Evolutionary conservation across 83 land plant species (phyloP).

Genomic region (Thuja plicata): DNA sequence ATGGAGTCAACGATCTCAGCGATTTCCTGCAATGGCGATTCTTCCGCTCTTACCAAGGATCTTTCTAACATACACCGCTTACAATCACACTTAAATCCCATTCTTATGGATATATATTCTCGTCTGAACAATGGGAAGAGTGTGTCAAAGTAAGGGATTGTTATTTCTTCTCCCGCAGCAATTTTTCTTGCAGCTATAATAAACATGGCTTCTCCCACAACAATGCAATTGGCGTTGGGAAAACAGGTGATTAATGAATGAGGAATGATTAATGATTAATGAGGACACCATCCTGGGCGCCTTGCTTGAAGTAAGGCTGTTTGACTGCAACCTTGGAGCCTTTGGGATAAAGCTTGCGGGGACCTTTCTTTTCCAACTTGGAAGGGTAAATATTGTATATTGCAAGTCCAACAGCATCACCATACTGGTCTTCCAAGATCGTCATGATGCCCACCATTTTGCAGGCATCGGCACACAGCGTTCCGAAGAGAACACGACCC

Average conservation of each 20-base stretch:
- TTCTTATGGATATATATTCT: not conserved
- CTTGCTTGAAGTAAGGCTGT: no score
- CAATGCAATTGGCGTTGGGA: no score
- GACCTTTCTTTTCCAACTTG: no score
- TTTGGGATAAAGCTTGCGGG: not conserved
- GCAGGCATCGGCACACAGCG: no score
- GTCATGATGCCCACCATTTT: not conserved
- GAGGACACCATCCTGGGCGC: no score
- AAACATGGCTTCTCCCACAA: constrained; percentile 15
- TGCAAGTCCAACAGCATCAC: not conserved
- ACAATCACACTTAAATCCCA: constrained; percentile 12
- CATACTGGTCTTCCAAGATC: not conserved
- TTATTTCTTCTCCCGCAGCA: constrained; percentile 10
- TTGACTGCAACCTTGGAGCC: no score
- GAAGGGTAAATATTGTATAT: not conserved
- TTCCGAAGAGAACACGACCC: not conserved
- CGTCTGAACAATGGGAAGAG: constrained; percentile 12
- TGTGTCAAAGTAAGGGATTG: constrained; percentile 21
- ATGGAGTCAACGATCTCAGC: not conserved
- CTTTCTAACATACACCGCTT: not conserved
- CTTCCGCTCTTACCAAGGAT: not conserved
- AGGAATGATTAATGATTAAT: no score
- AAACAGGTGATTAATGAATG: no score
- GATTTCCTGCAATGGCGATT: not conserved
- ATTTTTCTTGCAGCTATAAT: constrained; percentile 17